Percentiles rank a stretch among this genome's conserved stretches.
These are phyloP conservation scores for Beta macrorhiza DNA, from an alignment of 179 eudicot species.

Conservation along the genomic window DNA sequence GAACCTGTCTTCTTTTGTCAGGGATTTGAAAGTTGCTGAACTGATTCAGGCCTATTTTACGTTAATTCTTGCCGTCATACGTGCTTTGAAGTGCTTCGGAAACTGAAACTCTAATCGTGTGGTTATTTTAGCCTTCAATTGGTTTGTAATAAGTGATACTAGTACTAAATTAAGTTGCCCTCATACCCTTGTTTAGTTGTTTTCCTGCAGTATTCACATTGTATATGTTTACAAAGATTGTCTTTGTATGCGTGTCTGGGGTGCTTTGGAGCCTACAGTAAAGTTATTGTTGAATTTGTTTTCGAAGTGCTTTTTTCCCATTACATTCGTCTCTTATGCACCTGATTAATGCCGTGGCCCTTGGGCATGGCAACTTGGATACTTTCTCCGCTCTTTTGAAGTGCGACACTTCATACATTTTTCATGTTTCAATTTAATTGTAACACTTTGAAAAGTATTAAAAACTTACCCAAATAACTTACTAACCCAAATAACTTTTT, in stretches of 20 bases:
- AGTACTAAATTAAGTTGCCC: too few relatives aligned
- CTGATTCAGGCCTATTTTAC: not conserved
- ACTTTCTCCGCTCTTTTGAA: too few relatives aligned
- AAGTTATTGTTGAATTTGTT: not conserved
- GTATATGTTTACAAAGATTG: not conserved
- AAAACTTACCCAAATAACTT: too few relatives aligned
- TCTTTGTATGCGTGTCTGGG: not conserved
- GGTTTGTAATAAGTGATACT: not conserved
- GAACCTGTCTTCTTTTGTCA: not conserved
- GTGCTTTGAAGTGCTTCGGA: not conserved
- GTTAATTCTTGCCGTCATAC: not conserved
- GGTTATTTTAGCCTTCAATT: not conserved
- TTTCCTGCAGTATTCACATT: not conserved
- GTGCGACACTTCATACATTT: too few relatives aligned
- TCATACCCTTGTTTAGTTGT: too few relatives aligned
- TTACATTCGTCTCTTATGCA: too few relatives aligned
- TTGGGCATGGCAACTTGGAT: too few relatives aligned
- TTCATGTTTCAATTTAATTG: too few relatives aligned
- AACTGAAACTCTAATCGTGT: not conserved
- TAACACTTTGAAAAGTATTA: too few relatives aligned
- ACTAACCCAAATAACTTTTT: too few relatives aligned
- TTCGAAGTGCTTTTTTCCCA: too few relatives aligned
- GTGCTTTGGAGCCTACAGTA: not conserved
- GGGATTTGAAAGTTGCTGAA: not conserved
- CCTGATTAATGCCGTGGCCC: too few relatives aligned